Evolutionary conservation across 768 basidiomycete genomes (phyloP), one percentile per base, ranked within the genome.

Genomic region (Mycena filopes): DNA sequence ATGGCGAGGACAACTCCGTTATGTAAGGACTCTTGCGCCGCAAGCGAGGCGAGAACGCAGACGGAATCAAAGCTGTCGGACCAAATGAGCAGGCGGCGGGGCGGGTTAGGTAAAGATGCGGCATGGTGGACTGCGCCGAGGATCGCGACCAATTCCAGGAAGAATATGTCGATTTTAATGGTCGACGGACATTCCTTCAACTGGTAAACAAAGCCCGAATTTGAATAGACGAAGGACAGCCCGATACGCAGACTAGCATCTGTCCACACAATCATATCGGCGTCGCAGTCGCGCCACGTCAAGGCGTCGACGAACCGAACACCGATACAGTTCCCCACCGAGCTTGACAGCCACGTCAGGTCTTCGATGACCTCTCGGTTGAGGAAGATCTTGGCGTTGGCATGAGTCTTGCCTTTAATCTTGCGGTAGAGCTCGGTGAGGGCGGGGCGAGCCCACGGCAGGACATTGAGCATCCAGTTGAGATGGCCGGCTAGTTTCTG

Each of bases 391-490:
- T 20, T 4, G 3, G 56, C 56, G 33, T 48, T 46, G 0, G 46
- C 45, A 10, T 57, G 56, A 23, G 11, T 15, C 38, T 48, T 46
- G 2, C 56, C 56, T 10, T 26, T 9, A 21, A 71, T 69, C 38
- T 69, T 72, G n/a, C 54, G n/a, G 20, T 71, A 71, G 16, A 71
- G 15, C 31, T 65, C 65, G 13, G 70, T 55, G 23, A 72, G 67
- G 12, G 65, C 65, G 2, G 67, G 72, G 0, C 65, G 13, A 2
- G 55, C 70, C 70, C 43, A 57, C 16, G 56, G 69, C n/a, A 73
- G 59, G 25, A 74, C 80, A 80, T 15, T 23, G 0, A 67, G 75
- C 29, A 64, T 58, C 79, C 81, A 83, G 60, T 81, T 81, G 23
- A 79, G 48, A 54, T 71, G 74, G 0, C 81, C 79, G 2, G 66